Percentiles rank a stretch among this genome's conserved stretches.
These are phyloP conservation scores for Magnolia kwangsiensis DNA, from an alignment of 164 flowering plant species.

Conservation along the genomic window DNA sequence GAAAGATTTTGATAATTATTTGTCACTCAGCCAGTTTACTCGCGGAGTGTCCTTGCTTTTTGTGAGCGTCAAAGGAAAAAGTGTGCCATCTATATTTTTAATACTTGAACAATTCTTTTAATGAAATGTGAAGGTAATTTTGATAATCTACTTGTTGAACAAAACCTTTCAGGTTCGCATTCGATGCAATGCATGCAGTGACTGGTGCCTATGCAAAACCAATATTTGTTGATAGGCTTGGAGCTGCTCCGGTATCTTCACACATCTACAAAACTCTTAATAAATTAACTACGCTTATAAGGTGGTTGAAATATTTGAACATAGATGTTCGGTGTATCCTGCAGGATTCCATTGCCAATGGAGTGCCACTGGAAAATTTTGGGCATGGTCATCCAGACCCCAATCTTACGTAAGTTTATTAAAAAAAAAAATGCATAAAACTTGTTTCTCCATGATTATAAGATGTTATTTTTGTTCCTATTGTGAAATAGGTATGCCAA, in stretches of 20 bases:
- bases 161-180: conserved; percentile 64
- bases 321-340: conserved; percentile 22
- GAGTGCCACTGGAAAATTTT: conserved; percentile 94
- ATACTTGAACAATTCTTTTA: not conserved
- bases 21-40: too few species aligned
- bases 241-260: conserved; percentile 67
- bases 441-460: not conserved
- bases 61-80: too few species aligned
- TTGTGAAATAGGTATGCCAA: conserved; percentile 73
- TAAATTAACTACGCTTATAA: not conserved
- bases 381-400: conserved; percentile 99
- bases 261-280: not conserved
- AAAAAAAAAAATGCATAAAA: not conserved
- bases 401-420: conserved; percentile 80
- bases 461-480: conserved; percentile 1
- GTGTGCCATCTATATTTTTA: not conserved
- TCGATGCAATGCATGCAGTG: conserved; percentile 99
- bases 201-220: conserved; percentile 99
- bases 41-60: too few species aligned
- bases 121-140: not conserved
- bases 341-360: conserved; percentile 86
- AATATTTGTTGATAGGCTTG: conserved; percentile 84
- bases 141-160: not conserved
- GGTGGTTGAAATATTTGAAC: conserved; percentile 12
- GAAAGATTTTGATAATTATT: too few species aligned